These are phyloP conservation scores for Buddleja alternifolia DNA, from an alignment of 257 asterid genomes.

Conservation along the genomic window DNA sequence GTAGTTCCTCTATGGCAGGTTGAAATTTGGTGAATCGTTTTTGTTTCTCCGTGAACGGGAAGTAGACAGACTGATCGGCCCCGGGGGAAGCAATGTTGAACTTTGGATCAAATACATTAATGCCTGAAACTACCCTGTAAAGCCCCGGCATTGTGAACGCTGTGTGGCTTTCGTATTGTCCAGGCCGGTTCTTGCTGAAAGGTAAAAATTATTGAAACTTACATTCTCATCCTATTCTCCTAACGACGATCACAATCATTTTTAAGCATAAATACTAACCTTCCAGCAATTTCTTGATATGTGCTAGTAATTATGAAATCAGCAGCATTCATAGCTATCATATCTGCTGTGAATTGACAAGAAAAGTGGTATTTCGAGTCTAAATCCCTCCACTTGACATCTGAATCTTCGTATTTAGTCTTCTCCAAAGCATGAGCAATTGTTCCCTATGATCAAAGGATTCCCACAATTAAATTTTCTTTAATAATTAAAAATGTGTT, in stretches of 20 bases:
- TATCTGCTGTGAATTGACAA: slow-evolving; percentile 82
- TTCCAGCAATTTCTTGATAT: slow-evolving; percentile 94
- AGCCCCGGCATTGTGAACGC: slow-evolving; percentile 91
- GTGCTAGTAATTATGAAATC: slow-evolving; percentile 86
- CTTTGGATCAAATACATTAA: slow-evolving; percentile 78
- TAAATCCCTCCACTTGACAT: slow-evolving; percentile 68
- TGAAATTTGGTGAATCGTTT: slow-evolving; percentile 58
- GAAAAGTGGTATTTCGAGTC: slow-evolving; percentile 86
- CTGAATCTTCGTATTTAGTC: slow-evolving; percentile 87
- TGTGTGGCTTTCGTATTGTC: slow-evolving; percentile 87
- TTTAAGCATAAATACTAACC: slow-evolving; percentile 43
- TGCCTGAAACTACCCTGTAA: slow-evolving; percentile 74
- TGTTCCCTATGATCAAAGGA: slow-evolving; percentile 55
- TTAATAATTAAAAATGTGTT: too few relatives aligned
- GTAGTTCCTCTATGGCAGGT: slow-evolving; percentile 62
- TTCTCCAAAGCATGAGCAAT: slow-evolving; percentile 97
- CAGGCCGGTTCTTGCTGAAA: slow-evolving; percentile 68
- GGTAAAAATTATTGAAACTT: slow-evolving; percentile 25
- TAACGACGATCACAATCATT: slow-evolving; percentile 16
- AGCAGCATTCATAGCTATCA: slow-evolving; percentile 83
- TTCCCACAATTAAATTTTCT: slow-evolving; percentile 7
- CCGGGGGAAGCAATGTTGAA: slow-evolving; percentile 91
- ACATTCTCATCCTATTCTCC: background rate
- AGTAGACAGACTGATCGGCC: slow-evolving; percentile 84
- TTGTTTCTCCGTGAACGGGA: slow-evolving; percentile 60